Conservation (phyloP, 306 rosid genomes). For the Malus asiatica region DNA sequence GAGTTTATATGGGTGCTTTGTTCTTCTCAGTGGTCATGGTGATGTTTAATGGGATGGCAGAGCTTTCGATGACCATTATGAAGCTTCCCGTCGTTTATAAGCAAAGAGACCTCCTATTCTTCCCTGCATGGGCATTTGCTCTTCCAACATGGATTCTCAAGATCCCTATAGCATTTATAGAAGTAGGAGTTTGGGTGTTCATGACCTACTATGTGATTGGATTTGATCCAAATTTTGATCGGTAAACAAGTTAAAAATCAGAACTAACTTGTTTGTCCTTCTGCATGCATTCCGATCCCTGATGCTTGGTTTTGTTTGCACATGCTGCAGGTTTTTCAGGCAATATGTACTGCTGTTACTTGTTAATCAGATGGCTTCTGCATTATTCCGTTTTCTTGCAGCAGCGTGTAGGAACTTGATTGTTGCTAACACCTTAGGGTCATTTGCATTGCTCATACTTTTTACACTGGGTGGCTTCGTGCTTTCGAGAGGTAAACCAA, state of each 20-base stretch:
- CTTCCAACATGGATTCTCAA: conserved; percentile 59
- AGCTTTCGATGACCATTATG: conserved; percentile 48
- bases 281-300: background rate
- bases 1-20: conserved; percentile 28
- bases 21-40: conserved; percentile 14
- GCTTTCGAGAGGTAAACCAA: conserved; percentile 50
- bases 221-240: conserved; percentile 43
- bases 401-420: conserved; percentile 44
- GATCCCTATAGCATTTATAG: conserved; percentile 43
- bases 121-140: conserved; percentile 63
- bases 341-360: conserved; percentile 44
- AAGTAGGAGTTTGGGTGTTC: conserved; percentile 51
- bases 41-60: conserved; percentile 42
- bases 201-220: conserved; percentile 59
- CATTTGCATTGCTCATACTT: conserved; percentile 40
- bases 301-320: background rate
- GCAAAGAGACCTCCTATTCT: conserved; percentile 56
- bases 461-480: conserved; percentile 58
- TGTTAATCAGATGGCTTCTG: conserved; percentile 57
- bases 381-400: conserved; percentile 46
- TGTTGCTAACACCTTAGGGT: conserved; percentile 47
- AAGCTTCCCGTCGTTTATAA: conserved; percentile 68
- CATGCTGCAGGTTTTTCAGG: conserved; percentile 45
- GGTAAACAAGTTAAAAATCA: conserved; percentile 24
- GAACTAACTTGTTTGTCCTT: background rate